phyloP scores from a whole-genome alignment of 257 asterid species.

The Gynochthodes officinalis region DNA sequence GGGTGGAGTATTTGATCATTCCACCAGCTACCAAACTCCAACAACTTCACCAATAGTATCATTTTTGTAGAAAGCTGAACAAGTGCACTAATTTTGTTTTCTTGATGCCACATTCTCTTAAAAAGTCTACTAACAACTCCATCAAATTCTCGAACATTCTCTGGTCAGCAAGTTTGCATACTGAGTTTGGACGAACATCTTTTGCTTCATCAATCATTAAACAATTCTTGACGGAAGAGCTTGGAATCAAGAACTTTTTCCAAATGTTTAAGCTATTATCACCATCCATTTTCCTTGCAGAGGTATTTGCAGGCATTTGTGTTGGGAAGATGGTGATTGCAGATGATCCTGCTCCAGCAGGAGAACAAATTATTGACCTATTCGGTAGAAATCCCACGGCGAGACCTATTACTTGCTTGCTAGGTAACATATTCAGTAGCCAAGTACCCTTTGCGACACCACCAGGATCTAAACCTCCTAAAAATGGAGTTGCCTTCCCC shows the following conservation, averaged over 20 bases:
- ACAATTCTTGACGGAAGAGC: neutral
- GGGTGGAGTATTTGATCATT: conserved; percentile 2
- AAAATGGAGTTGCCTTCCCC: too few species aligned
- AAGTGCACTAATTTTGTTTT: conserved; percentile 8
- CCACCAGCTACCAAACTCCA: conserved; percentile 9
- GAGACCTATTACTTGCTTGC: too few species aligned
- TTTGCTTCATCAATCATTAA: neutral
- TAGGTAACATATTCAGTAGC: too few species aligned
- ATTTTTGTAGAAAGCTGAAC: conserved; percentile 1
- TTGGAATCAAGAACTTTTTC: neutral
- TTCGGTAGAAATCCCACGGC: too few species aligned
- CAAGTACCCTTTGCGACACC: too few species aligned
- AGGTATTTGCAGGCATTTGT: conserved; percentile 30
- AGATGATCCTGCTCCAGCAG: conserved; percentile 26
- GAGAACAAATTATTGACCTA: too few species aligned
- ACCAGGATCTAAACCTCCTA: too few species aligned
- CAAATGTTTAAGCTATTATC: conserved; percentile 41
- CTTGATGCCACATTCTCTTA: conserved; percentile 4
- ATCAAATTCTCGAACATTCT: conserved; percentile 7
- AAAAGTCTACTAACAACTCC: conserved; percentile 26
- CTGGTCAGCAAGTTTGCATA: conserved; percentile 8
- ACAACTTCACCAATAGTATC: conserved; percentile 8
- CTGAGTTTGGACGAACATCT: neutral
- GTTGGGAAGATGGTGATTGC: conserved; percentile 24
- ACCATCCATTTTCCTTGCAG: conserved; percentile 22